These are phyloP conservation scores for Pythium chondricola DNA, from an alignment of 352 stramenopile genomes.

Conservation along the genomic window DNA sequence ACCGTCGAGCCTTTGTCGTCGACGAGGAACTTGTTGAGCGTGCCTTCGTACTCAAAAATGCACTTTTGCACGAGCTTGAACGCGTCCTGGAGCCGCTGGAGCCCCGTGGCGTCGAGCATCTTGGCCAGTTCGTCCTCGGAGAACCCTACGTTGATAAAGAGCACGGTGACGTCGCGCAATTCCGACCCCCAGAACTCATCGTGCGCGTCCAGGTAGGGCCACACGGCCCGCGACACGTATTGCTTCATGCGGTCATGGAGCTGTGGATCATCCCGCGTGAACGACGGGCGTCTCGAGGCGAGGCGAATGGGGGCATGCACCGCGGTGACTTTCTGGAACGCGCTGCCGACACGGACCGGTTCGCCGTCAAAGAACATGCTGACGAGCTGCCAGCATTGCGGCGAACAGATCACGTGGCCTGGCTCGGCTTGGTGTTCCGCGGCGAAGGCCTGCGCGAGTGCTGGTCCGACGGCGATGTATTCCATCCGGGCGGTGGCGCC, in stretches of 20 bases:
- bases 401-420: slow-evolving; percentile 88
- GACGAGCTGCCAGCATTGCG: slow-evolving; percentile 72
- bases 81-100: slow-evolving; percentile 71
- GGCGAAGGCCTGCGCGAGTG: slow-evolving; percentile 89
- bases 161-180: slow-evolving; percentile 84
- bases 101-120: slow-evolving; percentile 62
- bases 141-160: slow-evolving; percentile 94
- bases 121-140: slow-evolving; percentile 70
- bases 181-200: slow-evolving; percentile 93
- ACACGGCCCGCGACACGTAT: slow-evolving; percentile 89
- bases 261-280: slow-evolving; percentile 71
- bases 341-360: slow-evolving; percentile 22
- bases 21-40: slow-evolving; percentile 95
- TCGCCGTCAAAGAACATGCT: slow-evolving; percentile 54
- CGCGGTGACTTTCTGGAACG: slow-evolving; percentile 51
- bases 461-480: slow-evolving; percentile 87
- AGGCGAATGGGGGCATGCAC: slow-evolving; percentile 61
- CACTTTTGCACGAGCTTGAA: slow-evolving; percentile 84
- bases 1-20: slow-evolving; percentile 93
- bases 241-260: slow-evolving; percentile 85
- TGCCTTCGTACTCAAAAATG: slow-evolving; percentile 93
- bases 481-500: slow-evolving; percentile 79
- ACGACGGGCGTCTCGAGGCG: slow-evolving; percentile 61
- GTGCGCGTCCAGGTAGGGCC: slow-evolving; percentile 87
- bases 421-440: slow-evolving; percentile 83